A percentile compares a stretch with the other conserved stretches of the same genome.
These are phyloP conservation scores for Mrakia blollopis DNA, from an alignment of 768 basidiomycete species.

Conservation along the genomic window DNA sequence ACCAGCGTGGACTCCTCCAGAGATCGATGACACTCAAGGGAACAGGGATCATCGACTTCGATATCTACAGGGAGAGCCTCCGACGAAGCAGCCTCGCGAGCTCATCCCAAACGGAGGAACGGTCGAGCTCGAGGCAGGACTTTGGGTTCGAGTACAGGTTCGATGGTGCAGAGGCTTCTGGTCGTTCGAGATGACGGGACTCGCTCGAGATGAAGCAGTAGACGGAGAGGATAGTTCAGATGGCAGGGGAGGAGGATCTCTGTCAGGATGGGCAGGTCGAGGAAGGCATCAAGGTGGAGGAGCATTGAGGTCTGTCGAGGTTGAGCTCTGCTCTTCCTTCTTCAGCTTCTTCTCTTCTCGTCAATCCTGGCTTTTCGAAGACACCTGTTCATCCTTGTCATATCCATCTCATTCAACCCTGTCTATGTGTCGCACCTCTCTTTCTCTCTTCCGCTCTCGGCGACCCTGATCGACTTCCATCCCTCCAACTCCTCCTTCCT, in stretches of 20 bases:
- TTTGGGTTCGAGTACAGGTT: neutral
- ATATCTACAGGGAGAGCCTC: neutral
- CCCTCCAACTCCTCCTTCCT: constrained; percentile 1
- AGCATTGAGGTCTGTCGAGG: neutral
- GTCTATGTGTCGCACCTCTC: neutral
- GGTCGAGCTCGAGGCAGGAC: neutral
- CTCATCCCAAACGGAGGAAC: constrained; percentile 5
- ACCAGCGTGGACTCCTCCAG: neutral
- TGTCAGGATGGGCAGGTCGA: neutral
- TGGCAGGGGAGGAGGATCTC: neutral
- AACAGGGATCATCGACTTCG: neutral
- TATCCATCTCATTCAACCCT: neutral
- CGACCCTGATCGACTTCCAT: constrained; percentile 1
- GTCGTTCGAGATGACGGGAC: neutral
- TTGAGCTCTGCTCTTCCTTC: neutral
- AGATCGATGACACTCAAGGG: neutral
- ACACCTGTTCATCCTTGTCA: neutral
- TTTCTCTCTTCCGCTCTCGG: neutral
- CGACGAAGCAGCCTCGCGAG: neutral
- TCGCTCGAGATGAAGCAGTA: neutral
- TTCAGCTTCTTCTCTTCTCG: neutral
- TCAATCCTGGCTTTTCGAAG: neutral
- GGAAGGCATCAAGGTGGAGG: neutral
- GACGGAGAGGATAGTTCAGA: neutral
- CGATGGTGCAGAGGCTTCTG: neutral